Evolutionary conservation across 2,329 filamentous ascomycete species (phyloP).

Genomic region (Didymella lethalis): DNA sequence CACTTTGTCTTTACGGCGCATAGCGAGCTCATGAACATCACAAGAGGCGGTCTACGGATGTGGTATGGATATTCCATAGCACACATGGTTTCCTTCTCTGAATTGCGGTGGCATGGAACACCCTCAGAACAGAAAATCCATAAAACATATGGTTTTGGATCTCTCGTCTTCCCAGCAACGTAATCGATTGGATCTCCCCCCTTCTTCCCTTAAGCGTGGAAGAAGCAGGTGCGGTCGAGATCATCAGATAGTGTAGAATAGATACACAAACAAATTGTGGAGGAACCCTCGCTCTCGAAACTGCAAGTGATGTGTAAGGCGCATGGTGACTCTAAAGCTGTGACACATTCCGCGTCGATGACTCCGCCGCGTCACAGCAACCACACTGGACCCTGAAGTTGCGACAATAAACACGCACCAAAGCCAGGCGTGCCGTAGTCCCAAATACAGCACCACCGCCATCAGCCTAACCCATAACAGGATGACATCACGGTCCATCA

Average conservation of each 20-base stretch:
- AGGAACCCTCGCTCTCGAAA: constrained; percentile 20
- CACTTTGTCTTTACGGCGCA: constrained; percentile 26
- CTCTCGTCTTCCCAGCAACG: constrained; percentile 27
- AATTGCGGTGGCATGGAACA: constrained; percentile 28
- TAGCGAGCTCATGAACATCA: constrained; percentile 25
- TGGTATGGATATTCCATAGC: constrained; percentile 20
- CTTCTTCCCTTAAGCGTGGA: constrained; percentile 33
- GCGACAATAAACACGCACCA: constrained; percentile 4
- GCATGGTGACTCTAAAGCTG: constrained; percentile 15
- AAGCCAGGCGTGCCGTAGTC: constrained; percentile 6
- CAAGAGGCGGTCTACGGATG: constrained; percentile 26
- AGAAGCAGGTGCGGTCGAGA: constrained; percentile 41
- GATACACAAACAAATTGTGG: constrained; percentile 28
- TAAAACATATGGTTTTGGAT: constrained; percentile 46
- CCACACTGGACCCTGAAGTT: constrained; percentile 9
- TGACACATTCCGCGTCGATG: constrained; percentile 19
- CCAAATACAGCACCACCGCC: constrained; percentile 7
- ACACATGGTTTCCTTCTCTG: constrained; percentile 31
- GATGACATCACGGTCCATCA: constrained; percentile 19
- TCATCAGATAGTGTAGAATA: constrained; percentile 46
- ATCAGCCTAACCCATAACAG: constrained; percentile 17
- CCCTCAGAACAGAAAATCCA: constrained; percentile 44
- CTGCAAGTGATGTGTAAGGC: constrained; percentile 9
- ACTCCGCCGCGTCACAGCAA: constrained; percentile 10
- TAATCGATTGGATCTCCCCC: constrained; percentile 48